Conservation (phyloP, 768 basidiomycete species). For the Auriscalpium microsporum region DNA sequence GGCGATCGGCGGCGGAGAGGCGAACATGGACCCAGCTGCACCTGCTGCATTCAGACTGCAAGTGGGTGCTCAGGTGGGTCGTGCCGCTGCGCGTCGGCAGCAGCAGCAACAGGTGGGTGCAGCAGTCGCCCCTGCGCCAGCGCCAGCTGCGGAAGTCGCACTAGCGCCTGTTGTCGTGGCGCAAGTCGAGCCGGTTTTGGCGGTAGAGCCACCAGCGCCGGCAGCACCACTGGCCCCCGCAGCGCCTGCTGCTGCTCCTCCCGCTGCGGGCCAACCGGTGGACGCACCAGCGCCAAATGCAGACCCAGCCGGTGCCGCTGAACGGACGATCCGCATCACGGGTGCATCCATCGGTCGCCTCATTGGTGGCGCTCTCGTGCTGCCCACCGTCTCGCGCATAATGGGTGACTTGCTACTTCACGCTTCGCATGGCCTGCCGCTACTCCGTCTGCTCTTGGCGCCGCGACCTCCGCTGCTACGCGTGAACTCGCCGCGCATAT, state of each 20-base stretch:
- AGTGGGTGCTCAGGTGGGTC: constrained; percentile 14
- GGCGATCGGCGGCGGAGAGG: constrained; percentile 18
- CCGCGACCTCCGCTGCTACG: neutral
- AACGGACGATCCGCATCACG: constrained; percentile 49
- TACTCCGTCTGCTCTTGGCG: constrained; percentile 26
- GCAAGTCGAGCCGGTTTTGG: constrained; percentile 14
- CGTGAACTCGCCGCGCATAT: too few relatives aligned
- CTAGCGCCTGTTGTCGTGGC: neutral
- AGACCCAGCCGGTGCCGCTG: constrained; percentile 39
- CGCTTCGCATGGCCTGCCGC: constrained; percentile 38
- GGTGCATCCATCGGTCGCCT: constrained; percentile 55
- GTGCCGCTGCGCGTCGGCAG: constrained; percentile 2
- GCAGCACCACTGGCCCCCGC: too few relatives aligned
- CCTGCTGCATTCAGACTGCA: constrained; percentile 13
- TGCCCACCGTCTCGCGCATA: constrained; percentile 54
- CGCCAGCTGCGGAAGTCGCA: constrained; percentile 1
- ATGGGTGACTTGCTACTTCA: constrained; percentile 57
- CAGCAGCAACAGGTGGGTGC: neutral
- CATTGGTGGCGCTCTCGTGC: constrained; percentile 59
- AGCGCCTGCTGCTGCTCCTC: too few relatives aligned
- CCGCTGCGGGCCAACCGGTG: too few relatives aligned
- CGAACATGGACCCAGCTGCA: neutral
- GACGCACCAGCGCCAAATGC: constrained; percentile 14
- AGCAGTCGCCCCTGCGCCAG: neutral
- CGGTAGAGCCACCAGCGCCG: too few relatives aligned